Conservation (phyloP, 495 filamentous ascomycete genomes). For the Cenococcum geophilum region DNA sequence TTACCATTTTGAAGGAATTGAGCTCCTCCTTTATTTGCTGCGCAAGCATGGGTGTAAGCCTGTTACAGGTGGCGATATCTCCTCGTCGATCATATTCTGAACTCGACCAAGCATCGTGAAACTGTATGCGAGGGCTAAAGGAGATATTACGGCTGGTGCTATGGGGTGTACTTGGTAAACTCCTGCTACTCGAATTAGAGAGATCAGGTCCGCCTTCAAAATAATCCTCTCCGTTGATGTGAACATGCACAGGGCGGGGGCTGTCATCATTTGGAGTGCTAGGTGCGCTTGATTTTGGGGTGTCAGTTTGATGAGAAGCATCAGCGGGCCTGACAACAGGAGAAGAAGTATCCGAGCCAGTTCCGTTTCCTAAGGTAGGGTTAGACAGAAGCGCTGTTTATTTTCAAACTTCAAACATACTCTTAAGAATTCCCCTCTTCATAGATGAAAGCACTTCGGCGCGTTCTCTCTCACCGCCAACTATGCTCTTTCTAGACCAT, state of each 20-base stretch:
- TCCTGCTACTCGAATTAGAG: slow-evolving; percentile 56
- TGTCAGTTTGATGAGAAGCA: slow-evolving; percentile 60
- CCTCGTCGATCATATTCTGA: slow-evolving; percentile 94
- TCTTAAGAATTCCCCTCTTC: slow-evolving; percentile 91
- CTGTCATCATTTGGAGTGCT: slow-evolving; percentile 74
- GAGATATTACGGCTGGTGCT: slow-evolving; percentile 67
- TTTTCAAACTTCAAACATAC: slow-evolving; percentile 48
- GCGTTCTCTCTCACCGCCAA: slow-evolving; percentile 84
- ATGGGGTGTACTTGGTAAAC: slow-evolving; percentile 70
- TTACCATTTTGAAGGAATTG: slow-evolving; percentile 98
- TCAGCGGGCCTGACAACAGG: slow-evolving; percentile 57
- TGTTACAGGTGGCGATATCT: slow-evolving; percentile 96
- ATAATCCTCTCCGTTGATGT: slow-evolving; percentile 52
- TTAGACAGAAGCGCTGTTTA: slow-evolving; percentile 13
- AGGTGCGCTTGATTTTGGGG: slow-evolving; percentile 73
- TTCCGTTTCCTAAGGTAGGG: slow-evolving; percentile 46
- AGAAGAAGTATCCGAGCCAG: slow-evolving; percentile 60
- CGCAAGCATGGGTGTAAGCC: slow-evolving; percentile 90
- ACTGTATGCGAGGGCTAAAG: slow-evolving; percentile 90
- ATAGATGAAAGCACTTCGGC: slow-evolving; percentile 86
- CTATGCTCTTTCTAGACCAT: slow-evolving; percentile 70
- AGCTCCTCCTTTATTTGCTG: slow-evolving; percentile 99
- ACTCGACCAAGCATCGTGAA: slow-evolving; percentile 92
- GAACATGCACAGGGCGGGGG: slow-evolving; percentile 29
- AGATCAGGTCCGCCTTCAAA: slow-evolving; percentile 71